These are phyloP conservation scores for Debaryomyces hansenii DNA, from an alignment of 805 yeast genomes.

Conservation along the genomic window DNA sequence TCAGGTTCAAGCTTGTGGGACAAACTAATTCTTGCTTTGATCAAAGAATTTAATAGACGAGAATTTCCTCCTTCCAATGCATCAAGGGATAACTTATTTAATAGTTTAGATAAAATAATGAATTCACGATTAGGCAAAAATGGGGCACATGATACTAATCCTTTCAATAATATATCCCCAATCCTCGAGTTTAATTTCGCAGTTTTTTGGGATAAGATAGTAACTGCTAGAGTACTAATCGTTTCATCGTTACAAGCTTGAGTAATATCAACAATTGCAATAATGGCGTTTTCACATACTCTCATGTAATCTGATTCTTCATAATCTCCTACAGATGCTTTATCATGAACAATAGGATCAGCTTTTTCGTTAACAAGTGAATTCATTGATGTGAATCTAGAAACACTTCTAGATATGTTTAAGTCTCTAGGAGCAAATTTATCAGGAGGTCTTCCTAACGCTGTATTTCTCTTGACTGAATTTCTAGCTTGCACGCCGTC, in stretches of 20 bases:
- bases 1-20: constrained; percentile 38
- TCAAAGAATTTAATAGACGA: constrained; percentile 38
- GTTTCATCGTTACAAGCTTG: constrained; percentile 66
- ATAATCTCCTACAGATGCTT: constrained; percentile 11
- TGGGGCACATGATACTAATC: constrained; percentile 63
- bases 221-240: constrained; percentile 73
- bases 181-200: constrained; percentile 48
- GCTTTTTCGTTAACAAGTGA: constrained; percentile 5
- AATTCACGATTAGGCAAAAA: constrained; percentile 67
- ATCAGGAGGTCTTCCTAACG: constrained; percentile 21
- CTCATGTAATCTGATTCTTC: constrained; percentile 32
- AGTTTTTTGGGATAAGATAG: constrained; percentile 79
- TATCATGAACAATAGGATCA: not conserved
- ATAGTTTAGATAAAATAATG: constrained; percentile 56
- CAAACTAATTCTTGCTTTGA: constrained; percentile 49
- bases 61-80: constrained; percentile 45
- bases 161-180: constrained; percentile 57
- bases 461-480: constrained; percentile 26
- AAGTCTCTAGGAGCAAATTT: constrained; percentile 12
- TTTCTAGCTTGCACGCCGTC: constrained; percentile 31
- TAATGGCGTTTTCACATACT: constrained; percentile 65
- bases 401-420: constrained; percentile 10
- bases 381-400: constrained; percentile 7
- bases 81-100: constrained; percentile 48
- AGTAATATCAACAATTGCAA: constrained; percentile 67